Base-by-base conservation (phyloP, 768 basidiomycete genomes). In the Gloeopeniophorella convolvens region DNA sequence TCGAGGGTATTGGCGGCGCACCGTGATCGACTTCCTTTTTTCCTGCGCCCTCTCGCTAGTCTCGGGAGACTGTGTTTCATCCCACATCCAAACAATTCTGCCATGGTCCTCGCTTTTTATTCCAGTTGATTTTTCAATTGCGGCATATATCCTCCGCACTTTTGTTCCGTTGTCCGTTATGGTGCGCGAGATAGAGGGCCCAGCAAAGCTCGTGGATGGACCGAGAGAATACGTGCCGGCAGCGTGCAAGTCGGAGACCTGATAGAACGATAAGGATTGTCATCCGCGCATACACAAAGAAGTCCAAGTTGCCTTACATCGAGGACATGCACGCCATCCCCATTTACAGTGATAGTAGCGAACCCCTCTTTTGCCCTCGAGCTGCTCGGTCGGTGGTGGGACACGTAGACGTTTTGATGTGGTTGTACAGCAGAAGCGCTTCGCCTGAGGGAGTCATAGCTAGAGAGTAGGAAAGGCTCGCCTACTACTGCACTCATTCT, bases 271-370 rank as follows among this genome's bases (percentile, higher is more conserved):
- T 43, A 26, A 16, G 28, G n/a, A 28, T 18, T 18, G 35, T 27
- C 10, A 7, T 26, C 34, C 18, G 30, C 41, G 43, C 27, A 16
- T 15, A 39, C 24, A n/a, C 40, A 21, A 33, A 32, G 21, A 37
- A 20, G 16, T 20, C 16, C 21, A 27, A 18, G n/a, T 15, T 27
- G 16, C 71, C 75, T 59, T 61, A 89, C 87, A 63, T 89, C 83
- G 50, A 85, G 65, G 37, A 90, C 63, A 66, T 89, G 85, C 32
- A 89, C 69, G 26, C 88, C 88, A 48, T 90, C 85, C 55, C 74
- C 76, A 53, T 88, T 85, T 11, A 74, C 82, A 12, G 84, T 75
- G 47, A 86, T 72, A 1, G 84, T 84, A 34, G 76, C 81, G 70
- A 75, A 75, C 23, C 79, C 77, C 32, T 83, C 79, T 35, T 50